These are phyloP conservation scores for Ustilago vetiveriae DNA, from an alignment of 1,284 basidiomycete genomes.

Conservation along the genomic window DNA sequence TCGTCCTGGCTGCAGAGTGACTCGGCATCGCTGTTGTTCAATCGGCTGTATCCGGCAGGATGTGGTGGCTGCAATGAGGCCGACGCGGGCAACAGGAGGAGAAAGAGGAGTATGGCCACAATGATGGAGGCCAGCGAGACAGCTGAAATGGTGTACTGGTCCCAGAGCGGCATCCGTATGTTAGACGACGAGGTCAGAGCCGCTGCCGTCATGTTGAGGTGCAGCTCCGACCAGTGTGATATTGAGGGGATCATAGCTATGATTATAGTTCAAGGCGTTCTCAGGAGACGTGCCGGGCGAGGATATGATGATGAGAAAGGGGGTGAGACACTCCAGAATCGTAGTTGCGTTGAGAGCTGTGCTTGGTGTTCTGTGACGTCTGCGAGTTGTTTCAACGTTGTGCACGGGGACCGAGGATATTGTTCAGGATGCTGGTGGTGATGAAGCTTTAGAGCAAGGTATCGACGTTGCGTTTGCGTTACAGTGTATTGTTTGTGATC, in stretches of 20 bases:
- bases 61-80: neutral
- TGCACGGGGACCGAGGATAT: no score
- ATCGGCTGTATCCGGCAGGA: conserved; percentile 3
- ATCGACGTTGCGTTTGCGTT: no score
- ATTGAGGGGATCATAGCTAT: conserved; percentile 23
- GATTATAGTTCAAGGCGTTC: neutral
- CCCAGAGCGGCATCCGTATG: neutral
- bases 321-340: no score
- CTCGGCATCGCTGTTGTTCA: neutral
- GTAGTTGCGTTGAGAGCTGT: no score
- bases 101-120: conserved; percentile 8
- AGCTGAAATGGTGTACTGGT: conserved; percentile 16
- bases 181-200: neutral
- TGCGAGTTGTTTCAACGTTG: no score
- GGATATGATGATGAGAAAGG: no score
- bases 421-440: no score
- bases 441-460: no score
- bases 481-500: no score
- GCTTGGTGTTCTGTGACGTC: no score
- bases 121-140: neutral
- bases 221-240: conserved; percentile 2
- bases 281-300: no score
- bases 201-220: neutral
- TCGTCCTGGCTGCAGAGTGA: neutral
- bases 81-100: neutral